These are phyloP conservation scores for Leishmania braziliensis DNA, from an alignment of 208 protist species.

Conservation along the genomic window DNA sequence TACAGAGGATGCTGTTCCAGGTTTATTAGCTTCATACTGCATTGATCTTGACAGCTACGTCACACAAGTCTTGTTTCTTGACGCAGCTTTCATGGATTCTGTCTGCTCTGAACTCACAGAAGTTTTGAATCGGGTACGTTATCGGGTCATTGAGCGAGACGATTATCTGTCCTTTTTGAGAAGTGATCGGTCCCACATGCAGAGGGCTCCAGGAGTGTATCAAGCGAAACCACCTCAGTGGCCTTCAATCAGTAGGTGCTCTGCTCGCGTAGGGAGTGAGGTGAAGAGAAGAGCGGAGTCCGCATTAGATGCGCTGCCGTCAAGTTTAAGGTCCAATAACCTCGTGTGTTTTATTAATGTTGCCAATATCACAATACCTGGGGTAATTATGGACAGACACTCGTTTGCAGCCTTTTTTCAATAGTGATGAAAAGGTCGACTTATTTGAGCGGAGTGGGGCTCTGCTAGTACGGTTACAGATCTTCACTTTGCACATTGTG, in stretches of 20 bases:
- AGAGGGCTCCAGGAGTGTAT: slow-evolving; percentile 18
- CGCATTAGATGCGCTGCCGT: neutral
- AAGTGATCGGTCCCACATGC: slow-evolving; percentile 48
- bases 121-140: slow-evolving; percentile 28
- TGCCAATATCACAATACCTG: slow-evolving; percentile 29
- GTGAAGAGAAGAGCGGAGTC: neutral
- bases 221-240: slow-evolving; percentile 18
- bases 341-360: slow-evolving; percentile 50
- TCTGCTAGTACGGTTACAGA: neutral
- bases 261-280: neutral
- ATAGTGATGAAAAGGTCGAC: neutral
- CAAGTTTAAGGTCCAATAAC: slow-evolving; percentile 28
- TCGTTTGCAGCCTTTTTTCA: slow-evolving; percentile 21
- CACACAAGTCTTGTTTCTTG: slow-evolving; percentile 21
- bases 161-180: slow-evolving; percentile 42
- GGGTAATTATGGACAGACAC: slow-evolving; percentile 27
- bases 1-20: slow-evolving; percentile 2
- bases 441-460: slow-evolving; percentile 1
- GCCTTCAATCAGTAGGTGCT: slow-evolving; percentile 21
- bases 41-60: slow-evolving; percentile 30
- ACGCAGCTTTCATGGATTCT: neutral
- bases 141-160: slow-evolving; percentile 22
- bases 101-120: neutral
- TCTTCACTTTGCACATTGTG: neutral
- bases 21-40: slow-evolving; percentile 22